These are phyloP conservation scores for Phtheirospermum japonicum DNA, from an alignment of 257 asterid species.

Conservation along the genomic window DNA sequence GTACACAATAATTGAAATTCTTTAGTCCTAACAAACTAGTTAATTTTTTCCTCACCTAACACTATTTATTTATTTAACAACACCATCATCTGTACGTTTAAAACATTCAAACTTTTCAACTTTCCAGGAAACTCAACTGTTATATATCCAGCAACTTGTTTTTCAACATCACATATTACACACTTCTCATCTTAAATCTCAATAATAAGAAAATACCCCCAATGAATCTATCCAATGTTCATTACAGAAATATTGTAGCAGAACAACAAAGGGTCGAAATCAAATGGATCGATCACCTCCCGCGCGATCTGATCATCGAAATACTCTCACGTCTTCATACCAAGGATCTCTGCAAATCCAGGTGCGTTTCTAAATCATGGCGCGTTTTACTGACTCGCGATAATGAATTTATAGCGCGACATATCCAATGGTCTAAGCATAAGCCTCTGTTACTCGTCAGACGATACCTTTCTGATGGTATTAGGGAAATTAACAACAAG, in stretches of 20 bases:
- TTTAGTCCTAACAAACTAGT: background rate
- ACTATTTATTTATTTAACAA: background rate
- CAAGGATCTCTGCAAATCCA: slow-evolving; percentile 39
- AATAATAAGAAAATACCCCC: background rate
- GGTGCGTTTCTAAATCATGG: slow-evolving; percentile 52
- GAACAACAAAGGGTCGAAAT: slow-evolving; percentile 19
- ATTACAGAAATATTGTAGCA: background rate
- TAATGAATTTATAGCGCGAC: slow-evolving; percentile 32
- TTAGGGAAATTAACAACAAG: slow-evolving; percentile 19
- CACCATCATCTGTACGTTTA: background rate
- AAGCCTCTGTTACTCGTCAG: slow-evolving; percentile 35
- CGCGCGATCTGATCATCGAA: slow-evolving; percentile 36
- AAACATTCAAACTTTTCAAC: background rate
- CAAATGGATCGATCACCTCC: slow-evolving; percentile 34
- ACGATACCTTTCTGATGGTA: slow-evolving; percentile 33
- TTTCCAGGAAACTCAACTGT: background rate
- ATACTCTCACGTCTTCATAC: slow-evolving; percentile 38
- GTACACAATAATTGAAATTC: background rate
- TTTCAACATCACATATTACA: background rate
- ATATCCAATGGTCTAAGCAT: slow-evolving; percentile 31
- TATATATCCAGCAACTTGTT: background rate
- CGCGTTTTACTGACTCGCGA: slow-evolving; percentile 28
- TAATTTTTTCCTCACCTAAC: background rate
- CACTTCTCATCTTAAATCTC: background rate
- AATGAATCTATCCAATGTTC: slow-evolving; percentile 18